Percentiles rank a stretch among this genome's conserved stretches.
phyloP scores from a whole-genome alignment of 192 early-diverging fungal genomes.

The Podila verticillata region DNA sequence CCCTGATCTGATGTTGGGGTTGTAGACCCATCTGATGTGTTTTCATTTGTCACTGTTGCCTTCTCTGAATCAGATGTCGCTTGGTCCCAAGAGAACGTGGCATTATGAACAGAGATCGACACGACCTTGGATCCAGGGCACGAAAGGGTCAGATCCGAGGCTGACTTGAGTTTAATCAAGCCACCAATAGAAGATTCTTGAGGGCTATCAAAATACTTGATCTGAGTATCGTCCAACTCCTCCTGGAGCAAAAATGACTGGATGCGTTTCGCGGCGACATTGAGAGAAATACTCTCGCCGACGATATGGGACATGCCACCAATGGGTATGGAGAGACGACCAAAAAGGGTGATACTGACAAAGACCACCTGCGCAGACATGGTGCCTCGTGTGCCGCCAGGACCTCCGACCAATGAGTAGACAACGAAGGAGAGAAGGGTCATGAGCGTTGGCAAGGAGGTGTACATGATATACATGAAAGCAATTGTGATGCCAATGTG shows the following conservation, averaged over 20 bases:
- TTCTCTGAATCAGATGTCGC: slow-evolving; percentile 5
- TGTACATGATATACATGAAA: slow-evolving; percentile 18
- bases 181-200: not conserved
- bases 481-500: not conserved
- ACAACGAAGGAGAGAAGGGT: slow-evolving; percentile 12
- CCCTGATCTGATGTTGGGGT: not conserved
- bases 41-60: not conserved
- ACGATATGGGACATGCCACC: not conserved
- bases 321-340: slow-evolving; percentile 4
- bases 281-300: slow-evolving; percentile 1
- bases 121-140: not conserved
- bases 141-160: not conserved
- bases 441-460: slow-evolving; percentile 16
- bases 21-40: not conserved
- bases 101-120: not conserved
- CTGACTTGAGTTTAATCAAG: not conserved
- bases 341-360: slow-evolving; percentile 24
- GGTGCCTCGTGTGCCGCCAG: not conserved
- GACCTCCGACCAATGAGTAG: slow-evolving; percentile 7
- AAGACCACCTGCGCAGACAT: slow-evolving; percentile 7
- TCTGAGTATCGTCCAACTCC: slow-evolving; percentile 7
- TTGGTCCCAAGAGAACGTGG: not conserved
- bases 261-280: slow-evolving; percentile 9
- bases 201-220: not conserved
- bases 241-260: slow-evolving; percentile 19